A percentile compares a stretch with the other conserved stretches of the same genome.
phyloP scores from a whole-genome alignment of 1,139 yeast species.

The Kurtzmaniella natalensis region DNA sequence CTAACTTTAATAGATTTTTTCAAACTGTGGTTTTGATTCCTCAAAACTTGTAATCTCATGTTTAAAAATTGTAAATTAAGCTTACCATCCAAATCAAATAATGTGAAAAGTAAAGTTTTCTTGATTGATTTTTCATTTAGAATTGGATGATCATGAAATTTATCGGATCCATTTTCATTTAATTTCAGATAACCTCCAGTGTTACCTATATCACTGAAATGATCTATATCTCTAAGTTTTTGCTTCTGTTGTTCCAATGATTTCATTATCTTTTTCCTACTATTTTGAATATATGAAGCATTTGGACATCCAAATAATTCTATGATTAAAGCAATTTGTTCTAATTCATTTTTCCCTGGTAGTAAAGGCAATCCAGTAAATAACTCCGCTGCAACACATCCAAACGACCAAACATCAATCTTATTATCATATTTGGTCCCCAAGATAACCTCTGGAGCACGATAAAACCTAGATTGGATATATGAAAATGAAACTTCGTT shows the following conservation, averaged over 20 bases:
- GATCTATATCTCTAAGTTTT: slow-evolving; percentile 1
- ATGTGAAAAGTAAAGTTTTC: slow-evolving; percentile 30
- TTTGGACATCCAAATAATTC: slow-evolving; percentile 64
- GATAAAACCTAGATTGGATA: slow-evolving; percentile 59
- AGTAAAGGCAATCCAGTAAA: slow-evolving; percentile 64
- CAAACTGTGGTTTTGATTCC: slow-evolving; percentile 14
- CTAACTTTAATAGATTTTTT: slow-evolving; percentile 26
- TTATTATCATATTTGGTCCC: slow-evolving; percentile 69
- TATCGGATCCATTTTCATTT: not conserved
- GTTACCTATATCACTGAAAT: no score
- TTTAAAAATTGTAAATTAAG: slow-evolving; percentile 28
- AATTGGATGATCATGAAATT: slow-evolving; percentile 7
- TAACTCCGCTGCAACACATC: slow-evolving; percentile 64
- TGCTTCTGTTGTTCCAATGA: slow-evolving; percentile 10
- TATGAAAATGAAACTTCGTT: slow-evolving; percentile 51
- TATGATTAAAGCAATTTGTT: slow-evolving; percentile 55
- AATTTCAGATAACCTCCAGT: not conserved
- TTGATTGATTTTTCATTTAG: slow-evolving; percentile 24
- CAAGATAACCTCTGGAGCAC: slow-evolving; percentile 79
- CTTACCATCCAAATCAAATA: slow-evolving; percentile 40
- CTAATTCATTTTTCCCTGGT: slow-evolving; percentile 67
- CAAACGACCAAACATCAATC: slow-evolving; percentile 81
- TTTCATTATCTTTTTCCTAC: slow-evolving; percentile 19
- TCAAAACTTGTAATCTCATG: slow-evolving; percentile 16
- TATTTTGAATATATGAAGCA: slow-evolving; percentile 20